Percentiles rank a stretch among this genome's conserved stretches.
These are phyloP conservation scores for Penicillium sp. DNA, from an alignment of 2,329 filamentous ascomycete species.

Conservation along the genomic window DNA sequence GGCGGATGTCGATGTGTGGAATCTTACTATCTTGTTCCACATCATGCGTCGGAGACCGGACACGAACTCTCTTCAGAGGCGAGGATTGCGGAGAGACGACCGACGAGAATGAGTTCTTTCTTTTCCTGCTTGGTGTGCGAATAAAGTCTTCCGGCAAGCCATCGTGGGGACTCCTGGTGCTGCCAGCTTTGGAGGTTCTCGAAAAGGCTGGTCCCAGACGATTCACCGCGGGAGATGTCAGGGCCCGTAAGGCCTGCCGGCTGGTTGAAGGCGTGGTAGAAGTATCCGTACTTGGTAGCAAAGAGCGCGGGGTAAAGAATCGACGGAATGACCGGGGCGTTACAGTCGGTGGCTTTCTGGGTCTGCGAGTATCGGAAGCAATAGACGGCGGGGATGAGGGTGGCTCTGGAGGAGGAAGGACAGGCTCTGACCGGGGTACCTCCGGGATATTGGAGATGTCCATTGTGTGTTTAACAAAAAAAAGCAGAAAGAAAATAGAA, in stretches of 20 bases:
- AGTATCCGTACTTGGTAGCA: conserved; percentile 34
- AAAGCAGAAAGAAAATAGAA: conserved; percentile 12
- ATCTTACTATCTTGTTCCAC: conserved; percentile 25
- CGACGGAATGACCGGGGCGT: conserved; percentile 51
- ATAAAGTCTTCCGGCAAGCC: conserved; percentile 28
- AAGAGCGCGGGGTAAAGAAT: conserved; percentile 50
- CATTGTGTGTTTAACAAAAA: conserved; percentile 28
- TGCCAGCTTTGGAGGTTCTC: conserved; percentile 32
- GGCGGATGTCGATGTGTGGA: conserved; percentile 26
- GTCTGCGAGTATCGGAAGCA: conserved; percentile 39
- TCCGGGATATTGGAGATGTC: conserved; percentile 31
- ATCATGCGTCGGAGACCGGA: conserved; percentile 31
- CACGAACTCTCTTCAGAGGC: conserved; percentile 43
- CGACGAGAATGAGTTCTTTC: conserved; percentile 45
- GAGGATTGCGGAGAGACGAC: conserved; percentile 50
- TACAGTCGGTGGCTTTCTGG: conserved; percentile 46
- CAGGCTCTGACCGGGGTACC: conserved; percentile 34
- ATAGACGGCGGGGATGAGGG: conserved; percentile 44
- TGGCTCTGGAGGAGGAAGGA: conserved; percentile 31
- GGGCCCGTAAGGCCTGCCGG: conserved; percentile 44
- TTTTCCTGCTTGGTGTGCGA: conserved; percentile 43
- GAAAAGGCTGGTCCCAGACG: conserved; percentile 42
- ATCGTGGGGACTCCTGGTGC: conserved; percentile 23
- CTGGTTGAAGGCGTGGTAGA: conserved; percentile 37
- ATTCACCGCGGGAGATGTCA: conserved; percentile 44